Percentiles rank a stretch among this genome's conserved stretches.
Evolutionary conservation across 352 stramenopile genomes (phyloP).

Genomic region (Phytophthora tubulina): DNA sequence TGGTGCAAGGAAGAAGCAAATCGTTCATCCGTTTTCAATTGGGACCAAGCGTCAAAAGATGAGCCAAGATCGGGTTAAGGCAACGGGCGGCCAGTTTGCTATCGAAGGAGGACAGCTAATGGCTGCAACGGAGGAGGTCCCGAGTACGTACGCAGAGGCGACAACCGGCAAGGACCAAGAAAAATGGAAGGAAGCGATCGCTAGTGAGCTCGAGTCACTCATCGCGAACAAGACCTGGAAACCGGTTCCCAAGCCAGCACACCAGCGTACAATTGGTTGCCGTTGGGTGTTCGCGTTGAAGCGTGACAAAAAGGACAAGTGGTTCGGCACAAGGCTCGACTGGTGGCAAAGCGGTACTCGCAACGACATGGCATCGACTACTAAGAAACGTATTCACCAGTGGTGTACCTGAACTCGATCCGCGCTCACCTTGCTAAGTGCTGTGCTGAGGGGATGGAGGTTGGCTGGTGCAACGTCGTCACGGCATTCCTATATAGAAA

Average conservation of each 20-base stretch:
- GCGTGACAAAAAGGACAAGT: not conserved
- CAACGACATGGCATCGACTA: slow-evolving; percentile 2
- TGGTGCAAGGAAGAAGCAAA: too few relatives aligned
- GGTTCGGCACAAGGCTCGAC: not conserved
- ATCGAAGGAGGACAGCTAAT: too few relatives aligned
- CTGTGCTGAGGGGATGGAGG: not conserved
- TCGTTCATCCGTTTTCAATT: too few relatives aligned
- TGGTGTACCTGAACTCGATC: slow-evolving; percentile 11
- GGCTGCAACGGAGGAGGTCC: too few relatives aligned
- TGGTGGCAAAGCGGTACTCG: not conserved
- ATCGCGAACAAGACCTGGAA: not conserved
- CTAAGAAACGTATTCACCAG: slow-evolving; percentile 1
- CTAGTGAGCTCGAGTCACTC: too few relatives aligned
- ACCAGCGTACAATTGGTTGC: slow-evolving; percentile 16
- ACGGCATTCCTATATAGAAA: slow-evolving; percentile 1
- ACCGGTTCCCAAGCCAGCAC: slow-evolving; percentile 5
- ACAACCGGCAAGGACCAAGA: too few relatives aligned
- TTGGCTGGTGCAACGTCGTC: not conserved
- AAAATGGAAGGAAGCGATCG: too few relatives aligned
- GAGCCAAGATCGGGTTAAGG: too few relatives aligned
- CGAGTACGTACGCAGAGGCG: too few relatives aligned
- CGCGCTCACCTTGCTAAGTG: not conserved
- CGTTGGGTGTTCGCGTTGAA: slow-evolving; percentile 10
- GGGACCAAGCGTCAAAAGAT: too few relatives aligned
- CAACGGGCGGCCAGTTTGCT: too few relatives aligned